Evolutionary conservation across 164 flowering plant genomes (phyloP), one percentile per base, ranked within the genome.

Genomic region (Amborella trichopoda): DNA sequence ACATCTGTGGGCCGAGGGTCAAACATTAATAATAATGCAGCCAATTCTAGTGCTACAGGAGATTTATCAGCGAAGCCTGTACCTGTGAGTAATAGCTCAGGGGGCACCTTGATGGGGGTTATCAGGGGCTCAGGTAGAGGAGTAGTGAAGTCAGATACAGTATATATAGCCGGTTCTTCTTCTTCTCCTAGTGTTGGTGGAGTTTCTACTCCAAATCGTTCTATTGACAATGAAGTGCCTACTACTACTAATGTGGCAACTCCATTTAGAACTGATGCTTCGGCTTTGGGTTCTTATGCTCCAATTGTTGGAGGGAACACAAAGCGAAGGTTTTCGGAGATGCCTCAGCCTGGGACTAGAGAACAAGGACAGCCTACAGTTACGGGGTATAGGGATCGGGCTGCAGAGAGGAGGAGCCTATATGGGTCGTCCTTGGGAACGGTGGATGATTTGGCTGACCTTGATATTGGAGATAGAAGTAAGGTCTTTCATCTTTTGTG

Each of bases 391-490:
- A 74, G 99, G 64, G 99, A 93, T 62, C 90, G 96, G 41, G 99
- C 96, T 28, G 99, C 99, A 45, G 99, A 93, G 65, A 68, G 99
- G 55, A 76, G 99, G 63, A 93, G 75, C 67, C 69, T 88, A 45
- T 93, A 93, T 60, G 91, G 99, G 41, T 79, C 95, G 44, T 76
- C 80, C 28, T 6, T 60, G 49, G 84, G 78, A 32, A 77, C 82
- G 48, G 72, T 73, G 50, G 6, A 49, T 13, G 63, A 74, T 20
- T 77, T 72, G 32, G 41, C 50, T 58, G 81, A 63, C 22, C 58
- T 58, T 40, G 83, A 64, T 40, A 24, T 23, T 33, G 37, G 49
- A 38, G 16, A 22, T 38, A 38, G n/a, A n/a, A n/a, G n/a, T n/a
- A n/a, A n/a, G n/a, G n/a, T n/a, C n/a, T n/a, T n/a, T n/a, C n/a